Evolutionary conservation across 257 asterid genomes (phyloP), one percentile per base, ranked within the genome.

Genomic region (Nicotiana obtusifolia): DNA sequence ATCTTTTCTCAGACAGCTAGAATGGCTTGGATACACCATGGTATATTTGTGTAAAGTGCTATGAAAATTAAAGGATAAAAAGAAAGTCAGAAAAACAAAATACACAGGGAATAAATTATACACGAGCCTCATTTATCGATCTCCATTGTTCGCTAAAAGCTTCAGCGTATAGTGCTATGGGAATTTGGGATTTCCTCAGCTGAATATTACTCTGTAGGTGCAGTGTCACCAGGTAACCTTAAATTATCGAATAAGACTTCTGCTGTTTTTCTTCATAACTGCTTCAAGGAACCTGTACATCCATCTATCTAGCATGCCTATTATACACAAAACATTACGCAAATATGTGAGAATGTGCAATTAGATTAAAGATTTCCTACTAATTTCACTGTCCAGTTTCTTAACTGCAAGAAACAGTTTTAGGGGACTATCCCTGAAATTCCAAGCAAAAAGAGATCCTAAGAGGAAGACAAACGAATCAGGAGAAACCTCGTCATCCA

Each of bases 291-390:
- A 80, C 86, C 95, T 89, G 89, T 85, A 89, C 97, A 91, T 93
- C 98, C 99, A 96, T 91, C 88, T 91, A 86, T 94, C 98, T 71
- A 96, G 93, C 98, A 96, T 90, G 77, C 99, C 98, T 96, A 93
- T 78, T 66, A 78, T 52, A 56, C 53, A 75, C 19, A 65, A 57
- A 69, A 49, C 5, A 80, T 61, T 4, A 84, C 30, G 24, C 24
- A 49, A 59, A 59, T 13, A 71, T 22, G 37, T 44, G 57, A 71
- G 78, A 44, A 71, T 0, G 20, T 69, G 57, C 24, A 6, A 37
- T 37, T 37, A 68, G 30, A 37, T 68, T 68, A 68, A 68, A 68
- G 77, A 37, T 68, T 10, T n/a, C n/a, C n/a, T n/a, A n/a, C n/a
- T n/a, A n/a, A n/a, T n/a, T n/a, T n/a, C n/a, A n/a, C n/a, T n/a